Percentiles rank a stretch among this genome's conserved stretches.
These are phyloP conservation scores for Cercis canadensis DNA, from an alignment of 306 rosid species.

Conservation along the genomic window DNA sequence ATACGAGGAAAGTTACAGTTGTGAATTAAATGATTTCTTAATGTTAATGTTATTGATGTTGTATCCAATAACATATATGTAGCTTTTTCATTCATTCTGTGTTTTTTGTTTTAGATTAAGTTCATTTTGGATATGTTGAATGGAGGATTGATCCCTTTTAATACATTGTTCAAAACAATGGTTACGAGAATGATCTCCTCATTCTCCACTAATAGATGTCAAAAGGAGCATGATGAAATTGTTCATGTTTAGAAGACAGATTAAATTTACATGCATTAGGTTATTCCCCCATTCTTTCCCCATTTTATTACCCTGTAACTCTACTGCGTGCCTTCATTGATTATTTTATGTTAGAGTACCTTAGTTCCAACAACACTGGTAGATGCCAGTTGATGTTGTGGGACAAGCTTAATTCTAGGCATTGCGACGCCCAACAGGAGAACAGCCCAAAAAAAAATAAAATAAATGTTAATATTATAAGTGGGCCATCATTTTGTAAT, in stretches of 20 bases:
- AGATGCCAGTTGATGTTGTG: slow-evolving; percentile 1
- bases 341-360: slow-evolving; percentile 41
- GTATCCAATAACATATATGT: background rate
- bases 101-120: slow-evolving; percentile 66
- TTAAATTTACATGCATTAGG: slow-evolving; percentile 38
- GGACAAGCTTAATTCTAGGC: too few relatives aligned
- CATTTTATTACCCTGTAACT: slow-evolving; percentile 13
- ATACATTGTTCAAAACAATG: too few relatives aligned
- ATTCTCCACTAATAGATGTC: too few relatives aligned
- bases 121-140: too few relatives aligned
- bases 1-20: slow-evolving; percentile 69
- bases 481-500: too few relatives aligned
- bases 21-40: slow-evolving; percentile 24
- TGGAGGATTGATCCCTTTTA: too few relatives aligned
- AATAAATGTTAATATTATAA: too few relatives aligned
- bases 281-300: slow-evolving; percentile 27
- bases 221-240: too few relatives aligned
- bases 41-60: too few relatives aligned
- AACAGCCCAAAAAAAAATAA: too few relatives aligned
- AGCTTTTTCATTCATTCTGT: slow-evolving; percentile 4
- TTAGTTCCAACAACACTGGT: slow-evolving; percentile 25
- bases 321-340: slow-evolving; percentile 35
- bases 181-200: too few relatives aligned
- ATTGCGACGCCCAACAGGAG: too few relatives aligned
- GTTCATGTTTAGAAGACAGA: background rate